Evolutionary conservation across 1,139 yeast genomes (phyloP).

Genomic region (Kluyveromyces sp.): DNA sequence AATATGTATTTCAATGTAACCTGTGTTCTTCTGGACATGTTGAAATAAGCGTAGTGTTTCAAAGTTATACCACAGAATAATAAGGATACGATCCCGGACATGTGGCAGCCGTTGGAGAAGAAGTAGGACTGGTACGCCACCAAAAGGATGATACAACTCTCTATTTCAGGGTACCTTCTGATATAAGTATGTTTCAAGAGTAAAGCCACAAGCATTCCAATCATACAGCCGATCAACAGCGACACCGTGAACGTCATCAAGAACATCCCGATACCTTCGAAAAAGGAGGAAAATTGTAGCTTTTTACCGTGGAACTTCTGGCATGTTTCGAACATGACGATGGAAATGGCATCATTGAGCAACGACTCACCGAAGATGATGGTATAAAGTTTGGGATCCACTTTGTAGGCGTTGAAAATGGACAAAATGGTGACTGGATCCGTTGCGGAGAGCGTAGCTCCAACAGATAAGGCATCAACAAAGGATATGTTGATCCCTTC

Average conservation of each 20-base stretch:
- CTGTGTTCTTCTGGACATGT: slow-evolving; percentile 96
- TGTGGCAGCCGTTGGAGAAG: slow-evolving; percentile 97
- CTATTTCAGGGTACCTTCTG: slow-evolving; percentile 90
- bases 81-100: slow-evolving; percentile 96
- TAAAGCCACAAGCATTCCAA: slow-evolving; percentile 85
- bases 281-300: slow-evolving; percentile 66
- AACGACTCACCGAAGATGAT: slow-evolving; percentile 95
- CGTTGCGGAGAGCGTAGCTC: slow-evolving; percentile 95
- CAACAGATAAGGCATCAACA: slow-evolving; percentile 94
- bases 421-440: slow-evolving; percentile 97
- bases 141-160: slow-evolving; percentile 82
- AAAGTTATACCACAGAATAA: slow-evolving; percentile 93
- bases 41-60: slow-evolving; percentile 93
- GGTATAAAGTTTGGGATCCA: slow-evolving; percentile 93
- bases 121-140: slow-evolving; percentile 95
- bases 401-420: slow-evolving; percentile 93
- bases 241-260: slow-evolving; percentile 90
- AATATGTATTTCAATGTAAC: slow-evolving; percentile 92
- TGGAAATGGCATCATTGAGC: slow-evolving; percentile 93
- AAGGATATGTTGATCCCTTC: slow-evolving; percentile 85
- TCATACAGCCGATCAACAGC: slow-evolving; percentile 79
- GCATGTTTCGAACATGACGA: slow-evolving; percentile 98
- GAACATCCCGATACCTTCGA: slow-evolving; percentile 91
- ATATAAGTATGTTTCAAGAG: slow-evolving; percentile 87
- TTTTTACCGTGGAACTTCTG: slow-evolving; percentile 89